Base-by-base conservation (phyloP, 495 filamentous ascomycete genomes). In the Thermothielavioides terrestris region DNA sequence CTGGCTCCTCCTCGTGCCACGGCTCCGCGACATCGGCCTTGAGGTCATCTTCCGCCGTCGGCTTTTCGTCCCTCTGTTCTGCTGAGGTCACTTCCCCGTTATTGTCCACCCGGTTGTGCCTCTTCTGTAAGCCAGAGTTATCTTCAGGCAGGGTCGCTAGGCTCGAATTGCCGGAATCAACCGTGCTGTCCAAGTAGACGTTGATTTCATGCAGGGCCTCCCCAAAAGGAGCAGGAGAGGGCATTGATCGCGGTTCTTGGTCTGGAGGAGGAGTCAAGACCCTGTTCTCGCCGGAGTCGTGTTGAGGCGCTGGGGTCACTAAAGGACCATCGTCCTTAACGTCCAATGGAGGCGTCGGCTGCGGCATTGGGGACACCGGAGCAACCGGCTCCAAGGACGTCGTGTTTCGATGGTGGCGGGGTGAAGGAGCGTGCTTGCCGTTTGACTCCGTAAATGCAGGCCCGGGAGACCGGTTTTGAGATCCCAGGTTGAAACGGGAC, bases 201-300 rank as follows among this genome's bases (percentile, higher is more conserved):
- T 14, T 5, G 1, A 4, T 14, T 9, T 17, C 23, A 11, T 15
- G 17, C 2, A 22, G 7, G 23, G 18, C 39, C 3, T 44, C 38
- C 23, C 30, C 9, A 0, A 45, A 27, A 22, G 34, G 34, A 39
- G 11, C 17, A 12, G 50, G 36, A 2, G 44, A 42, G 2, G 44
- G 51, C 31, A 49, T 3, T 15, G 44, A 28, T 1, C 38, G 39
- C 10, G 17, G 31, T 12, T 53, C 22, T 1, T 38, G 15, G 6
- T 48, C 51, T 3, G 17, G 28, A 18, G 45, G 51, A 1, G 51
- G 51, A 0, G 51, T 48, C 38, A 49, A 4, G 0, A 45, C 37
- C 6, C 51, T 25, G 25, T 43, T 42, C 23, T 49, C 44, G 44
- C 44, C 44, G 10, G 37, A 38, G 28, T 53, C 45, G 11, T 48